Base-by-base conservation (phyloP, 73 alveolate genomes). In the Symbiodinium pilosum region DNA sequence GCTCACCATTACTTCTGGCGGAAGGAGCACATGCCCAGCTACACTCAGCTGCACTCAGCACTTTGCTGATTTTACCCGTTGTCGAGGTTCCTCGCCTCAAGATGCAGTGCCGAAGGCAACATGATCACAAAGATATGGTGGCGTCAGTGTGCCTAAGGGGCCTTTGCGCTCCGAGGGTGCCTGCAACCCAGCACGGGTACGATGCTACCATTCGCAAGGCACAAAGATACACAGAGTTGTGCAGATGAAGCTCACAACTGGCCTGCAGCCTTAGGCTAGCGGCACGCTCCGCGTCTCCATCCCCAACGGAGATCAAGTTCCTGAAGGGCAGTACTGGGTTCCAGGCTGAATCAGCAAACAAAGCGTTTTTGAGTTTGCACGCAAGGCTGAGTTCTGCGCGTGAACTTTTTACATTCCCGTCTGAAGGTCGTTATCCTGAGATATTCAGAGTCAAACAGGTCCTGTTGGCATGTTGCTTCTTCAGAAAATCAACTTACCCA, bases 251-350 rank as follows among this genome's bases (percentile, higher is more conserved):
- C 87, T 2, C 2, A 77, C 11, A 16, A 0, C 73, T 1, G 73
- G 83, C 95, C 95, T 89, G 95, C 98, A 92, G 98, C 98, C 98
- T 92, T 92, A 92, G 98, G 98, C 98, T 92, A 44, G 98, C 98
- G 44, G 98, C 98, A 16, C 98, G 98, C 98, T 92, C 98, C 26
- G 98, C 98, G 30, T 92, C 98, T 75, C 98, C 98, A 39, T 92
- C 98, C 54, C 98, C 98, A 30, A 92, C 73, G 84, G 98, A 92
- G 28, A 75, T 75, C 88, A 92, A 69, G 83, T 92, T 92, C 98
- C 98, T 92, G 43, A 39, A 87, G 12, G n/a, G 52, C 21, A 28
- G 30, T 20, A 28, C 41, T 20, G 41, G 8, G 42, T 47, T 47
- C 59, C 6, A 47, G 14, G 59, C 6, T 47, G 6, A 6, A 47